Conservation (phyloP, 1,139 yeast genomes). For the Candida anutae region DNA sequence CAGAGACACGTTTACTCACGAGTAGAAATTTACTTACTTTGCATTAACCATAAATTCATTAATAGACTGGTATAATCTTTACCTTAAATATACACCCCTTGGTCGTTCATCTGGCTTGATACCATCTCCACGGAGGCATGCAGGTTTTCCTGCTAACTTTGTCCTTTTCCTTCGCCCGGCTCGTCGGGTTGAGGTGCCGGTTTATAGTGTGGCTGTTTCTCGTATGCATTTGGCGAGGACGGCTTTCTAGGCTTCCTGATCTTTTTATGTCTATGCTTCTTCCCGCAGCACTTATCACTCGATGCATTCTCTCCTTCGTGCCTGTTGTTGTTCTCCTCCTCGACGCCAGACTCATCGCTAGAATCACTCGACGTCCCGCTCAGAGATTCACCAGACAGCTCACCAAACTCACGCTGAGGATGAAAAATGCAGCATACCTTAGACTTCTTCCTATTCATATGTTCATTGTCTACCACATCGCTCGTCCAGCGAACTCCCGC, state of each 20-base stretch:
- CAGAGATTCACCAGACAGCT: constrained; percentile 20
- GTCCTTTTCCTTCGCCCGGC: too few species aligned
- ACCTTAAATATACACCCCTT: too few species aligned
- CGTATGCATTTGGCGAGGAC: constrained; percentile 64
- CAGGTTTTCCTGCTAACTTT: too few species aligned
- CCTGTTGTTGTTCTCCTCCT: constrained; percentile 3
- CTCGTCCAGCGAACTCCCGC: constrained; percentile 75
- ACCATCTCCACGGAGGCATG: too few species aligned
- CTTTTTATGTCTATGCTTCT: constrained; percentile 5
- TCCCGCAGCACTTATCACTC: constrained; percentile 4
- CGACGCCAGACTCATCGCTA: constrained; percentile 18
- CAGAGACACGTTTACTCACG: too few species aligned
- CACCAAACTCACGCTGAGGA: constrained; percentile 63
- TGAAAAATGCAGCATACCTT: constrained; percentile 95
- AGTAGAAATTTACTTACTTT: too few species aligned
- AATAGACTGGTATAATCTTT: too few species aligned
- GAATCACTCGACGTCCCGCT: constrained; percentile 29
- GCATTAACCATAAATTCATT: too few species aligned
- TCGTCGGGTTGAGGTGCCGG: constrained; percentile 21
- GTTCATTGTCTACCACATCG: constrained; percentile 83
- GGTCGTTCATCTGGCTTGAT: too few species aligned
- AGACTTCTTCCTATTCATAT: constrained; percentile 78
- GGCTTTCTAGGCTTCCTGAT: constrained; percentile 3
- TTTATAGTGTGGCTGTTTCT: constrained; percentile 58
- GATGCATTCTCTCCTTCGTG: constrained; percentile 1